phyloP scores from a whole-genome alignment of 306 rosid genomes.

The Inga leiocalycina region DNA sequence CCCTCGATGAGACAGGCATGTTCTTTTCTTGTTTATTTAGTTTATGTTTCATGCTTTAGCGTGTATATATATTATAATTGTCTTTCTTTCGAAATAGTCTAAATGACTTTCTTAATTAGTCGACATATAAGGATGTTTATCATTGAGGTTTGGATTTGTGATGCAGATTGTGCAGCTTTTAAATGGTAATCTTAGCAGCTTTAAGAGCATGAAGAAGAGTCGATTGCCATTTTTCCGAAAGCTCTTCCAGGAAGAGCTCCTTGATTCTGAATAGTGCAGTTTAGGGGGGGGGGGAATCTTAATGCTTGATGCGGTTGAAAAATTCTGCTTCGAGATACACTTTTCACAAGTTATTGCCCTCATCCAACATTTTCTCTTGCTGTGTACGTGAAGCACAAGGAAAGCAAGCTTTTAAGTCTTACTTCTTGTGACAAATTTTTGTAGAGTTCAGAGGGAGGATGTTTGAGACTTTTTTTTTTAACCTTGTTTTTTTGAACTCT shows the following conservation, averaged over 20 bases:
- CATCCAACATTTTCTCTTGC: not conserved
- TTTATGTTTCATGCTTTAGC: not conserved
- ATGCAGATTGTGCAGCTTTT: conserved; percentile 73
- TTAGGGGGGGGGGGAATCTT: not conserved
- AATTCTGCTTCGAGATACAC: not conserved
- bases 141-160: not conserved
- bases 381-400: not conserved
- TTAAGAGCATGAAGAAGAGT: conserved; percentile 57
- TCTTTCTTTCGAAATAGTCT: too few relatives aligned
- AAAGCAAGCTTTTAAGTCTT: not conserved
- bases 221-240: conserved; percentile 49
- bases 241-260: conserved; percentile 50
- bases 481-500: not conserved
- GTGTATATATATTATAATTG: too few relatives aligned
- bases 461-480: not conserved
- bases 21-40: conserved; percentile 1
- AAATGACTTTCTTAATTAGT: not conserved
- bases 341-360: not conserved
- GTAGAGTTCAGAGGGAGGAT: not conserved
- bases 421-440: not conserved
- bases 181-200: conserved; percentile 64
- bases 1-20: conserved; percentile 79
- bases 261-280: conserved; percentile 41
- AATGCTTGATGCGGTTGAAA: not conserved
- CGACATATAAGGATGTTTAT: not conserved